Evolutionary conservation across 176 grass and related monocot species (phyloP), one percentile per base, ranked within the genome.

Genomic region (Zizania latifolia): DNA sequence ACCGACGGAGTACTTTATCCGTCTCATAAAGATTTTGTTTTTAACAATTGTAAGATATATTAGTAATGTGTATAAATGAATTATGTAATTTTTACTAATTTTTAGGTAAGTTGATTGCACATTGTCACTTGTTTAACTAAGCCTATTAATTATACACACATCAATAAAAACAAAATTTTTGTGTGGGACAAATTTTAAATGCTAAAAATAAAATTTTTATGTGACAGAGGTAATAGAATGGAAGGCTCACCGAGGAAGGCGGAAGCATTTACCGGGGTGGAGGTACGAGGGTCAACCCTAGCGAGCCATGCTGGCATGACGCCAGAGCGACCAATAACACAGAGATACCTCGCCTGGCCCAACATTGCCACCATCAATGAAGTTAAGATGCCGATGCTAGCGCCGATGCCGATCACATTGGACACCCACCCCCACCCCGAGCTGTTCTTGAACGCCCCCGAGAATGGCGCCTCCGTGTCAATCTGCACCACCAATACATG

Each of bases 191-290:
- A n/a, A n/a, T n/a, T n/a, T n/a, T n/a, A n/a, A n/a, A n/a, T n/a
- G n/a, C n/a, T n/a, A n/a, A n/a, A n/a, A n/a, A n/a, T n/a, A n/a
- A n/a, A n/a, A n/a, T n/a, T n/a, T n/a, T n/a, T n/a, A n/a, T n/a
- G n/a, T n/a, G n/a, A n/a, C n/a, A n/a, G n/a, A n/a, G n/a, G n/a
- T n/a, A n/a, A n/a, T n/a, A n/a, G n/a, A n/a, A n/a, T n/a, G n/a
- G n/a, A n/a, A n/a, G n/a, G n/a, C n/a, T n/a, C n/a, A n/a, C 94
- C 92, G 40, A 99, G 95, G 41, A 88, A 92, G 13, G 70, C 86
- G 1, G 95, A 99, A 64, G 95, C 91, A 58, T 99, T 94, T 72
- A 99, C 79, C 16, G 95, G 95, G 4, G 95, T 99, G 71, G 95
- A 71, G 0, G 91, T 92, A 34, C 13, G 22, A 0, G 95, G 86